Conservation (phyloP, 2,329 filamentous ascomycete species). For the Fusarium anguioides region DNA sequence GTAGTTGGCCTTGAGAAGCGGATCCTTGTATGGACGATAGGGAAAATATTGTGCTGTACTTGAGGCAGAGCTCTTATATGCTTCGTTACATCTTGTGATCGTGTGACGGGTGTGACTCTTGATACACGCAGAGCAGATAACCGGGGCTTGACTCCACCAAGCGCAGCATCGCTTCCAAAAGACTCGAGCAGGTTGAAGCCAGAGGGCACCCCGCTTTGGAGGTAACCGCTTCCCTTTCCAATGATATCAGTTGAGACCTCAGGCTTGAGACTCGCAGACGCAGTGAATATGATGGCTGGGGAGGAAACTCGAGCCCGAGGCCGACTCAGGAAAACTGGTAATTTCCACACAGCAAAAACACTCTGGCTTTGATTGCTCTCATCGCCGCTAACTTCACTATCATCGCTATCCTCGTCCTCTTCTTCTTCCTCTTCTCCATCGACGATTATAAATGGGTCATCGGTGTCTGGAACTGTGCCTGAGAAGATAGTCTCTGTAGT, state of each 20-base stretch:
- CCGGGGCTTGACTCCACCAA: constrained; percentile 71
- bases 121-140: constrained; percentile 81
- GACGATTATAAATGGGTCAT: constrained; percentile 63
- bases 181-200: constrained; percentile 82
- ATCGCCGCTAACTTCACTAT: constrained; percentile 42
- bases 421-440: constrained; percentile 50
- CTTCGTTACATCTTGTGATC: constrained; percentile 69
- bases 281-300: constrained; percentile 73
- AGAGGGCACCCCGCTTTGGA: constrained; percentile 74
- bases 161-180: constrained; percentile 72
- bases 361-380: constrained; percentile 47
- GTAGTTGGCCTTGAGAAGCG: constrained; percentile 74
- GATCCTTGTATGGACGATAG: constrained; percentile 77
- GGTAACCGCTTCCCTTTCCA: constrained; percentile 66
- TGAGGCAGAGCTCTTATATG: constrained; percentile 73
- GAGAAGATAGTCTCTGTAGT: constrained; percentile 70
- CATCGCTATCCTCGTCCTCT: constrained; percentile 49
- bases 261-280: constrained; percentile 69
- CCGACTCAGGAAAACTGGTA: constrained; percentile 66
- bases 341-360: constrained; percentile 69
- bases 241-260: constrained; percentile 48
- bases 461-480: constrained; percentile 60
- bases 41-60: constrained; percentile 72
- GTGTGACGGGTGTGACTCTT: constrained; percentile 75
- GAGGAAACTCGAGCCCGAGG: constrained; percentile 73